phyloP scores from a whole-genome alignment of 441 rosid genomes.

The Pelargonium australe region DNA sequence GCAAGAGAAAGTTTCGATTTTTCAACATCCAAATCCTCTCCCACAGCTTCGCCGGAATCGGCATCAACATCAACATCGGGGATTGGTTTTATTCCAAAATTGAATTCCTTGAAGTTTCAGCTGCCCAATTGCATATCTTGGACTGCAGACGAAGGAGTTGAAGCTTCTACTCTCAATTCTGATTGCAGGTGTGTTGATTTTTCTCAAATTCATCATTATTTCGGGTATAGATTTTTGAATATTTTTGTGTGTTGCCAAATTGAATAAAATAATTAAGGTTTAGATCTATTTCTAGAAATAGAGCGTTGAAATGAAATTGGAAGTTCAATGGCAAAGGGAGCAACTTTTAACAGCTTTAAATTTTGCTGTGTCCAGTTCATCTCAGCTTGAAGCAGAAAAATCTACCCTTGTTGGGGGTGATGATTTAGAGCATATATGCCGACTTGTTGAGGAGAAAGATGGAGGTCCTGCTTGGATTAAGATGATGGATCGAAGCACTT shows the following conservation, averaged over 20 bases:
- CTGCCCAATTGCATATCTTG: slow-evolving; percentile 9
- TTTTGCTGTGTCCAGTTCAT: slow-evolving; percentile 32
- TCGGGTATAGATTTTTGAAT: slow-evolving; percentile 28
- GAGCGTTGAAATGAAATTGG: slow-evolving; percentile 3
- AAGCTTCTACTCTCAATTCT: slow-evolving; percentile 19
- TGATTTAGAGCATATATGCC: slow-evolving; percentile 60
- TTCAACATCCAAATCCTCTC: slow-evolving; percentile 18
- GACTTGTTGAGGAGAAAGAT: slow-evolving; percentile 79
- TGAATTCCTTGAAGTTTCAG: slow-evolving; percentile 31
- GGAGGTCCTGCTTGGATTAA: slow-evolving; percentile 93
- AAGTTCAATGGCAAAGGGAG: no score
- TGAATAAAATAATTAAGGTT: neutral
- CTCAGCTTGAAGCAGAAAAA: slow-evolving; percentile 29
- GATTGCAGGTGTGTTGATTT: slow-evolving; percentile 28
- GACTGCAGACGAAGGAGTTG: neutral
- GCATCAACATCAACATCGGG: neutral
- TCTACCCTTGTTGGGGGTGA: slow-evolving; percentile 41
- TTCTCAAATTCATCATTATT: slow-evolving; percentile 16
- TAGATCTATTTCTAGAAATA: neutral
- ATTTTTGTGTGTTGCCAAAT: slow-evolving; percentile 12
- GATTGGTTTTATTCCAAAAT: slow-evolving; percentile 26
- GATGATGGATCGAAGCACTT: slow-evolving; percentile 81
- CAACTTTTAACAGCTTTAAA: neutral
- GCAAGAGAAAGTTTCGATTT: slow-evolving; percentile 32
- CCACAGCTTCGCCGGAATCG: slow-evolving; percentile 5